Evolutionary conservation across 371 early-diverging fungal genomes (phyloP).

Genomic region (Mortierella sp.): DNA sequence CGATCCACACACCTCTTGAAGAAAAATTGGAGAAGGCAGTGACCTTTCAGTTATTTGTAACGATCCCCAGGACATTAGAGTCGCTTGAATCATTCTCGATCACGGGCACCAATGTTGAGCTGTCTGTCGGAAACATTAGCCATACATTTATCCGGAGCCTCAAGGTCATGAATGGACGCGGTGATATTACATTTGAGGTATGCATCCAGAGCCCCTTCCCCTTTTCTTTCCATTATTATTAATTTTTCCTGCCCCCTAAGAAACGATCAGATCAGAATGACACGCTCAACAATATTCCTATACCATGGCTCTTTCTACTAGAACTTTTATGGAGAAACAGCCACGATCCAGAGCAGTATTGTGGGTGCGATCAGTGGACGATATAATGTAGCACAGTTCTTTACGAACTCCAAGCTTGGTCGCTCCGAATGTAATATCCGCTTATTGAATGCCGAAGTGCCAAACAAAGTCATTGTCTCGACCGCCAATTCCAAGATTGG

Average conservation of each 20-base stretch:
- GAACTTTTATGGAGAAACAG: constrained; percentile 23
- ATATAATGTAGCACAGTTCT: constrained; percentile 14
- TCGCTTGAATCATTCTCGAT: constrained; percentile 19
- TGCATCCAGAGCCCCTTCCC: not conserved
- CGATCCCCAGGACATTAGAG: constrained; percentile 18
- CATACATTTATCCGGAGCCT: constrained; percentile 22
- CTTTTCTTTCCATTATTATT: not conserved
- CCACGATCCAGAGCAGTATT: constrained; percentile 3
- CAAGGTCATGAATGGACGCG: constrained; percentile 5
- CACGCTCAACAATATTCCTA: too few species aligned
- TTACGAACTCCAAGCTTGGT: not conserved
- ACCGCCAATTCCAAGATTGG: constrained; percentile 6
- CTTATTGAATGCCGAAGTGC: constrained; percentile 22
- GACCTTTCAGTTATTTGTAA: constrained; percentile 23
- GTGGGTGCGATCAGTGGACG: constrained; percentile 10
- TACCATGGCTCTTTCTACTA: not conserved
- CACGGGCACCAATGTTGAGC: constrained; percentile 14
- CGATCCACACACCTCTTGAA: constrained; percentile 20
- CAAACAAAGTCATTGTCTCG: constrained; percentile 10
- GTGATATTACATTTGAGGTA: constrained; percentile 19
- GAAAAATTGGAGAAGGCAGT: constrained; percentile 14
- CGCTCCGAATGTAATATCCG: constrained; percentile 8
- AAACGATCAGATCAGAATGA: not conserved
- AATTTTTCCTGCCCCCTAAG: not conserved
- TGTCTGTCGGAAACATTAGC: constrained; percentile 21